These are phyloP conservation scores for Deinandra increscens DNA, from an alignment of 129 eudicot species.

Conservation along the genomic window DNA sequence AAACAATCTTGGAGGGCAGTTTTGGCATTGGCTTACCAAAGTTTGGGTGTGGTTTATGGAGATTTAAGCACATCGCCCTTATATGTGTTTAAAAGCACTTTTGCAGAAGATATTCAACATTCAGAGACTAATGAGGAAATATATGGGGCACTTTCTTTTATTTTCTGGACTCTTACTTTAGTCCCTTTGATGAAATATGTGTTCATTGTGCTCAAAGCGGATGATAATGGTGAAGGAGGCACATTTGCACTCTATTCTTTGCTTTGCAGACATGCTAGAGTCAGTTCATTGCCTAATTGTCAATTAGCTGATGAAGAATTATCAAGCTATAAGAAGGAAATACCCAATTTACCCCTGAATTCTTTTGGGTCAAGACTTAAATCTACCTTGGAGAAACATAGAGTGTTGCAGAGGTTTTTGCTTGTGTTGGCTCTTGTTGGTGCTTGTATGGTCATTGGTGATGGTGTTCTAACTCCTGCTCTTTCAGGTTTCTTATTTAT, in stretches of 20 bases:
- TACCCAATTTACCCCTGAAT: constrained; percentile 33
- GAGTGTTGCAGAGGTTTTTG: constrained; percentile 72
- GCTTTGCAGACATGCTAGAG: constrained; percentile 83
- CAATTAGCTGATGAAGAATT: constrained; percentile 86
- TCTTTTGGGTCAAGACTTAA: constrained; percentile 71
- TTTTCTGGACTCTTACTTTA: constrained; percentile 90
- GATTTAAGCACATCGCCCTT: constrained; percentile 96
- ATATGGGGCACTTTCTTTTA: constrained; percentile 80
- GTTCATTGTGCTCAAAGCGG: constrained; percentile 82
- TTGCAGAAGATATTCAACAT: constrained; percentile 88
- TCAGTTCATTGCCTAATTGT: constrained; percentile 75
- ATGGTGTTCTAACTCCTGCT: constrained; percentile 92
- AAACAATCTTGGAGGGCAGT: constrained; percentile 83
- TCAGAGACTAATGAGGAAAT: constrained; percentile 89
- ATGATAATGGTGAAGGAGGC: constrained; percentile 99
- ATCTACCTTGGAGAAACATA: constrained; percentile 67
- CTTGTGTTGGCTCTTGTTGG: constrained; percentile 88
- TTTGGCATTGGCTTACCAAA: constrained; percentile 88
- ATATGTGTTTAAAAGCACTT: constrained; percentile 84
- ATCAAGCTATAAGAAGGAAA: constrained; percentile 65
- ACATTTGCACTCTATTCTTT: constrained; percentile 91
- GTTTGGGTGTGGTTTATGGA: constrained; percentile 96
- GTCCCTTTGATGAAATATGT: constrained; percentile 88
- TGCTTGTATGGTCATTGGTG: constrained; percentile 99
- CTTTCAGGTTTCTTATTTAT: constrained; percentile 57